These are phyloP conservation scores for Globisporangium spiculum DNA, from an alignment of 352 stramenopile genomes.

Conservation along the genomic window DNA sequence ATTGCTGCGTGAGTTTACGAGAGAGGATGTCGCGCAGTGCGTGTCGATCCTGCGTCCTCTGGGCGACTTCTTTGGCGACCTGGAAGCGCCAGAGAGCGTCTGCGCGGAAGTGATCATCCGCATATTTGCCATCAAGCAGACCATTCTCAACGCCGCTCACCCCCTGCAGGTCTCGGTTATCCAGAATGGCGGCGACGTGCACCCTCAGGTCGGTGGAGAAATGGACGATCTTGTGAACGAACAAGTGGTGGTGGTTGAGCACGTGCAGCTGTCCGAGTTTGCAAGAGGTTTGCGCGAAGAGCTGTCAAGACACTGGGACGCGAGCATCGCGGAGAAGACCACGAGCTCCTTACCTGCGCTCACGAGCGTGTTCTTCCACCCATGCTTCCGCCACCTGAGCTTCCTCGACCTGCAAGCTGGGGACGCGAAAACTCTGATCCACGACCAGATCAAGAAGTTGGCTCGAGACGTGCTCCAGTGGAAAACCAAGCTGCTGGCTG, in stretches of 20 bases:
- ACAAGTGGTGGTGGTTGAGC: neutral
- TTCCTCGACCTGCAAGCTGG: slow-evolving; percentile 8
- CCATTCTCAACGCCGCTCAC: slow-evolving; percentile 5
- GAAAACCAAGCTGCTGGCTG: slow-evolving; percentile 5
- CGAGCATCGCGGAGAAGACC: slow-evolving; percentile 2
- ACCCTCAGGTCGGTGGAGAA: neutral
- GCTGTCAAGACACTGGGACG: slow-evolving; percentile 12
- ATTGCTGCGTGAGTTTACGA: slow-evolving; percentile 11
- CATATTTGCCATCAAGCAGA: slow-evolving; percentile 17
- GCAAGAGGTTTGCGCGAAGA: slow-evolving; percentile 11
- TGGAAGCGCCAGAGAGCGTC: neutral
- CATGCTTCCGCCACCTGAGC: slow-evolving; percentile 24
- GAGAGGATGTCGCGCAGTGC: slow-evolving; percentile 12
- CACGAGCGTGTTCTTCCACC: slow-evolving; percentile 23
- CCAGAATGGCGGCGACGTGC: neutral
- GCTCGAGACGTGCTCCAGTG: slow-evolving; percentile 11
- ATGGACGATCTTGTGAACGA: neutral
- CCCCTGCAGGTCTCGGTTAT: neutral
- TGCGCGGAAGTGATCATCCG: slow-evolving; percentile 15
- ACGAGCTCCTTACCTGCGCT: slow-evolving; percentile 4
- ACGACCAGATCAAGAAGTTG: slow-evolving; percentile 7
- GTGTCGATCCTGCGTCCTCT: slow-evolving; percentile 15
- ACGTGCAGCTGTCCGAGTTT: slow-evolving; percentile 10
- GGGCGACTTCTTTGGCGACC: slow-evolving; percentile 10
- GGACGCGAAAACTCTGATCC: slow-evolving; percentile 3